Conservation (phyloP, 371 early-diverging fungal genomes). For the Mucor piriformis region DNA sequence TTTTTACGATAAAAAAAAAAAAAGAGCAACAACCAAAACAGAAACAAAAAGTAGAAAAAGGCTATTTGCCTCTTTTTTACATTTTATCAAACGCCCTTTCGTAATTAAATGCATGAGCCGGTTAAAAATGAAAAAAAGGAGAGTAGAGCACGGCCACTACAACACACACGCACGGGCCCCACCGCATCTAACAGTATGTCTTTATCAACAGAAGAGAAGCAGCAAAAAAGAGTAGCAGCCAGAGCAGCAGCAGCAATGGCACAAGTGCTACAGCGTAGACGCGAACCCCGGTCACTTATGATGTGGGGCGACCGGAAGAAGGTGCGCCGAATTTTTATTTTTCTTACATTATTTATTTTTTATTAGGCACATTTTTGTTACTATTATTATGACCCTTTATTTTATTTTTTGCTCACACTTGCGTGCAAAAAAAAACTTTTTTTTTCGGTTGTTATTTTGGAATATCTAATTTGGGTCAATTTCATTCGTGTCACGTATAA, state of each 20-base stretch:
- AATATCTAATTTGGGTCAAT: not conserved
- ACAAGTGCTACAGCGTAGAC: constrained; percentile 39
- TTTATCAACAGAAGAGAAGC: constrained; percentile 27
- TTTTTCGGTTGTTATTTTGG: not conserved
- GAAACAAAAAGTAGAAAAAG: constrained; percentile 9
- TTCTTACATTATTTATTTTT: not conserved
- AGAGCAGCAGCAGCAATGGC: constrained; percentile 45
- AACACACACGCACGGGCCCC: constrained; percentile 44
- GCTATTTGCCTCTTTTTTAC: not conserved
- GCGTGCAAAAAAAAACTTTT: not conserved
- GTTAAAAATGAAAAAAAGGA: constrained; percentile 38
- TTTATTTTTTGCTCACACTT: constrained; percentile 1
- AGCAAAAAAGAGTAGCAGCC: constrained; percentile 38
- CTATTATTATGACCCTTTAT: constrained; percentile 6
- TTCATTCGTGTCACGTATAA: not conserved
- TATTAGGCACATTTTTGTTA: constrained; percentile 1
- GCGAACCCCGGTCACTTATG: constrained; percentile 34
- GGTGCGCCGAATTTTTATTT: constrained; percentile 29
- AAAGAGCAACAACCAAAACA: constrained; percentile 3
- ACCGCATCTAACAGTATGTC: constrained; percentile 19
- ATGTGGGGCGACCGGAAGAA: constrained; percentile 47
- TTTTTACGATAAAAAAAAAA: not conserved
- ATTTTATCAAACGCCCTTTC: not conserved
- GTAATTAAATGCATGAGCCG: constrained; percentile 31
- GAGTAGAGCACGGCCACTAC: constrained; percentile 30